These are phyloP conservation scores for Colletotrichum orchidophilum DNA, from an alignment of 2,329 filamentous ascomycete genomes.

Conservation along the genomic window DNA sequence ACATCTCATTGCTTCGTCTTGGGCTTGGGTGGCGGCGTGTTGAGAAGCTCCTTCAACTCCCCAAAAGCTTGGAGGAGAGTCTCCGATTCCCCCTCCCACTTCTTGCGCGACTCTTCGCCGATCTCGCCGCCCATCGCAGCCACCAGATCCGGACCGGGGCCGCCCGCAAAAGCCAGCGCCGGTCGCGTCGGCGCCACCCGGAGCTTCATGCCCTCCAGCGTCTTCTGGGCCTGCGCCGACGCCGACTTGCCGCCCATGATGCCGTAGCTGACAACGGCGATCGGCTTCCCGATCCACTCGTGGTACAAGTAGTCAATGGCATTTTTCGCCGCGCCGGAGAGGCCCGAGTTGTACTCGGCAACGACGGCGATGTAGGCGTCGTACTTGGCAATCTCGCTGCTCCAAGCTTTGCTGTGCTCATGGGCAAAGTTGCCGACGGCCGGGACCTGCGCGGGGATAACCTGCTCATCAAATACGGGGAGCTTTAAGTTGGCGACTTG, in stretches of 20 bases:
- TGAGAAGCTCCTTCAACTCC: constrained; percentile 40
- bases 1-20: neutral
- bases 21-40: neutral
- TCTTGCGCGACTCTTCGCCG: constrained; percentile 35
- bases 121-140: constrained; percentile 37
- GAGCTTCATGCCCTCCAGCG: constrained; percentile 42
- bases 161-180: constrained; percentile 40
- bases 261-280: constrained; percentile 64
- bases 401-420: constrained; percentile 57
- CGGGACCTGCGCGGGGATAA: constrained; percentile 50
- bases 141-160: constrained; percentile 34
- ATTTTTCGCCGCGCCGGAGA: constrained; percentile 66
- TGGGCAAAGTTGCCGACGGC: constrained; percentile 46
- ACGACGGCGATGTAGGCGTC: constrained; percentile 54
- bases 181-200: constrained; percentile 43
- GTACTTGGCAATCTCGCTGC: constrained; percentile 51
- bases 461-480: constrained; percentile 55
- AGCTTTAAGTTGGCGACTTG: constrained; percentile 52
- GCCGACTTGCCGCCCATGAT: constrained; percentile 50
- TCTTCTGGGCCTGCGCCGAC: constrained; percentile 37
- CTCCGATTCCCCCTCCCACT: constrained; percentile 36
- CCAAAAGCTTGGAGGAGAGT: constrained; percentile 37
- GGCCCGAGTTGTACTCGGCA: constrained; percentile 66
- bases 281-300: constrained; percentile 66
- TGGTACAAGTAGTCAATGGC: constrained; percentile 69